Evolutionary conservation across 73 alveolate genomes (phyloP).

Genomic region (Halteria grandinella): DNA sequence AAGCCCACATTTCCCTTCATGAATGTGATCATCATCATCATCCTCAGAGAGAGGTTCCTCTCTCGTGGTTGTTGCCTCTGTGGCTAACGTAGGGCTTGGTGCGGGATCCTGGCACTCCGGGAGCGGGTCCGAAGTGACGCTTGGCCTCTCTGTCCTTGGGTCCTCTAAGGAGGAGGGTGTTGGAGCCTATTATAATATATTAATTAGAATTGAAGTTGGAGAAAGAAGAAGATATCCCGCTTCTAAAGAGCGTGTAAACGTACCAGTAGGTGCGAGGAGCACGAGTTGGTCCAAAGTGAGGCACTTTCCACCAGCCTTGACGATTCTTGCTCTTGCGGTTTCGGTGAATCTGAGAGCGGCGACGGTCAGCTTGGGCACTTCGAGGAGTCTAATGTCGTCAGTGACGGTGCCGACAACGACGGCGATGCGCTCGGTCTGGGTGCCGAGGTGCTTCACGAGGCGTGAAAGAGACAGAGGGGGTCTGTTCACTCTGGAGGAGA

Average conservation of each 20-base stretch:
- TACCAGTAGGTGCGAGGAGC: conserved; percentile 88
- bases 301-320: conserved; percentile 94
- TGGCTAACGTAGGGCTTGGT: conserved; percentile 80
- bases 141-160: conserved; percentile 95
- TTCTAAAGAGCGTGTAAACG: neutral
- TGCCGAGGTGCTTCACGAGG: conserved; percentile 80
- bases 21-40: too few species aligned
- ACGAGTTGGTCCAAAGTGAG: conserved; percentile 95
- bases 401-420: conserved; percentile 97
- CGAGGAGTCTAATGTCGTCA: conserved; percentile 85
- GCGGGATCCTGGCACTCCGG: conserved; percentile 92
- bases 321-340: conserved; percentile 96
- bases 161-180: conserved; percentile 92
- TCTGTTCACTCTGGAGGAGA: conserved; percentile 85
- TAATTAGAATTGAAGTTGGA: neutral
- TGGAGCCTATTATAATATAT: conserved; percentile 70
- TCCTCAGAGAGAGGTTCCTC: conserved; percentile 27
- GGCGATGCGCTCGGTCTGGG: conserved; percentile 69
- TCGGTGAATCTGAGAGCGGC: conserved; percentile 96
- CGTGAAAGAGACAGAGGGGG: conserved; percentile 91
- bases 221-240: neutral
- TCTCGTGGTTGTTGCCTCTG: conserved; percentile 40
- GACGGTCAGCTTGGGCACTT: conserved; percentile 90
- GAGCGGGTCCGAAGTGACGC: conserved; percentile 92
- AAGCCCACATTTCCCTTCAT: too few species aligned